Percentiles rank a stretch among this genome's conserved stretches.
Conservation (phyloP, 2,329 filamentous ascomycete species). For the Simplicillium sp. region DNA sequence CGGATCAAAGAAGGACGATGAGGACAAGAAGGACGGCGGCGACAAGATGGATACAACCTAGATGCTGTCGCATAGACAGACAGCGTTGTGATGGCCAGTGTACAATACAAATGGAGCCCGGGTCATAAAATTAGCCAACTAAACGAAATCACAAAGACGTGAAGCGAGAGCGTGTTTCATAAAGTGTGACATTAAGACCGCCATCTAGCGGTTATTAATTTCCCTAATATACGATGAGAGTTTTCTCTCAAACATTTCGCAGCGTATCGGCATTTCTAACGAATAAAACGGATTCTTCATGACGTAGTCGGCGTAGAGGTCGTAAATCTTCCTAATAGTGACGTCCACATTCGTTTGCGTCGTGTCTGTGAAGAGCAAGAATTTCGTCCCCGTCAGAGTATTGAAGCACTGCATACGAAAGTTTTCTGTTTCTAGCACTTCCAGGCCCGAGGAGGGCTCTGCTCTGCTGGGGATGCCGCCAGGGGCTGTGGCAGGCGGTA, state of each 20-base stretch:
- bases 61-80: slow-evolving; percentile 17
- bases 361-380: slow-evolving; percentile 86
- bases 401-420: slow-evolving; percentile 96
- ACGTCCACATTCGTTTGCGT: slow-evolving; percentile 80
- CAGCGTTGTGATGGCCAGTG: slow-evolving; percentile 11
- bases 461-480: slow-evolving; percentile 37
- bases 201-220: slow-evolving; percentile 46
- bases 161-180: not conserved
- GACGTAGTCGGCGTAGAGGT: slow-evolving; percentile 91
- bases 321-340: slow-evolving; percentile 78
- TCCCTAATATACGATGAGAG: slow-evolving; percentile 71
- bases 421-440: slow-evolving; percentile 87
- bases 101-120: slow-evolving; percentile 18
- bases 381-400: slow-evolving; percentile 90
- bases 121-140: slow-evolving; percentile 6
- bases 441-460: slow-evolving; percentile 66
- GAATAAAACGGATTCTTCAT: slow-evolving; percentile 99
- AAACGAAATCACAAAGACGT: not conserved
- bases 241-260: slow-evolving; percentile 89
- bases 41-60: slow-evolving; percentile 91
- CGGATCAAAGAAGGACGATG: slow-evolving; percentile 36
- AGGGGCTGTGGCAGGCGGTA: slow-evolving; percentile 21
- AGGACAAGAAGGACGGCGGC: slow-evolving; percentile 36
- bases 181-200: too few relatives aligned
- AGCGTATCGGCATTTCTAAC: slow-evolving; percentile 92